Evolutionary conservation across 2,329 filamentous ascomycete genomes (phyloP).

Genomic region (Tolypocladium tundrense): DNA sequence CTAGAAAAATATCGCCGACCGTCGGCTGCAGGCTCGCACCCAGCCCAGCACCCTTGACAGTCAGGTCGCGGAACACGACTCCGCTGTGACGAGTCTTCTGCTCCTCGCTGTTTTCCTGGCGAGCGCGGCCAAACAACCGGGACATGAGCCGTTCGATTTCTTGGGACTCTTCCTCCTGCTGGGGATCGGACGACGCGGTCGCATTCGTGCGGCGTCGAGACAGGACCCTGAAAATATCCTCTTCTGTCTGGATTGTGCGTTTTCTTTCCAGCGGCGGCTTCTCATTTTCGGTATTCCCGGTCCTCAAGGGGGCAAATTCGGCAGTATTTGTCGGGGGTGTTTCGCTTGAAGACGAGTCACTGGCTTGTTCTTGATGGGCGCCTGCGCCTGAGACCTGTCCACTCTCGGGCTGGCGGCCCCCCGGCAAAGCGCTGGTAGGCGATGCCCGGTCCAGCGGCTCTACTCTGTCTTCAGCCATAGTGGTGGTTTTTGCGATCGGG

Average conservation of each 20-base stretch:
- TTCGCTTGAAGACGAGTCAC: background rate
- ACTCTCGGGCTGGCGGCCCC: background rate
- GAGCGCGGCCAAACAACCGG: slow-evolving; percentile 57
- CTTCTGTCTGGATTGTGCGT: slow-evolving; percentile 28
- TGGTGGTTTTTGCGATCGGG: background rate
- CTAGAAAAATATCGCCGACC: slow-evolving; percentile 55
- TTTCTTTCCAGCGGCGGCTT: slow-evolving; percentile 9
- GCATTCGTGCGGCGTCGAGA: slow-evolving; percentile 36
- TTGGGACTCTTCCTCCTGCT: slow-evolving; percentile 29
- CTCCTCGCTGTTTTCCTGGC: slow-evolving; percentile 56
- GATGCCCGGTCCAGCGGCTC: background rate
- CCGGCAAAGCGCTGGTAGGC: no score
- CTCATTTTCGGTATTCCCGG: background rate
- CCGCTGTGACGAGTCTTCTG: slow-evolving; percentile 61
- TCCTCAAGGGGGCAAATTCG: background rate
- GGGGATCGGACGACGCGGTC: slow-evolving; percentile 14
- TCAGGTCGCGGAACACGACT: slow-evolving; percentile 60
- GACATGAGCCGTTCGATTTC: slow-evolving; percentile 56
- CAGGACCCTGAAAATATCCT: slow-evolving; percentile 38
- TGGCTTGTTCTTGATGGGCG: background rate
- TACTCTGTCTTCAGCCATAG: background rate
- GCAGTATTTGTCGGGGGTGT: background rate
- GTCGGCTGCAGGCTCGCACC: slow-evolving; percentile 45
- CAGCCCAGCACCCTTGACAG: slow-evolving; percentile 59
- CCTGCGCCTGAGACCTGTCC: background rate